Base-by-base conservation (phyloP, 148 eudicot genomes). In the Cornus kousa region DNA sequence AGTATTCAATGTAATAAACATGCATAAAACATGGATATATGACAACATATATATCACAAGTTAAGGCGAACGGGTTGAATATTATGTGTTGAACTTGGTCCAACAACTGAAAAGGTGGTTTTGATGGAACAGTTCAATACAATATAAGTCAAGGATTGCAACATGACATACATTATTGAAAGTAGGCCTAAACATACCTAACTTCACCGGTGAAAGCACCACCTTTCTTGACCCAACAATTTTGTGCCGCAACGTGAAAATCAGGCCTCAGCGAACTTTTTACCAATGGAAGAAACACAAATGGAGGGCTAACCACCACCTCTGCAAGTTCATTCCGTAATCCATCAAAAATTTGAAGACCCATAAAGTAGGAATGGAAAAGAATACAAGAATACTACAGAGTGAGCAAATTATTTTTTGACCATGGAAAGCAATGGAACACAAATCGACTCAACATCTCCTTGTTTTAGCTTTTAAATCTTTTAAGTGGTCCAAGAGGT, bases 191-290 rank as follows among this genome's bases (percentile, higher is more conserved):
- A 66, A 67, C 89, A 74, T 89, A 92, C 97, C 97, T 90, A 75
- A 92, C 88, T 50, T 92, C 94, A 78, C 97, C 97, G n/a, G 97
- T 92, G 84, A 57, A 92, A 8, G 97, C 97, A 77, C 97, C 97
- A 7, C 97, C 97, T 71, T 92, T 92, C 85, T 84, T 89, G 53
- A 92, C 94, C 97, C 97, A 92, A 69, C 94, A 92, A 76, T 92
- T 92, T 75, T 92, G 97, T 17, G 97, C 94, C 31, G 97, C 97
- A 65, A 92, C 92, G 43, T 90, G 92, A 80, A 90, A 83, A 8
- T 92, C 94, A 43, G 94, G 84, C 74, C 87, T 84, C 88, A 92
- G 82, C 71, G 64, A 74, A 67, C 83, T 80, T 82, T 92, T 89
- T 68, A 85, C 91, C 71, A 83, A 2, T 57, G 94, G 83, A 57